These are phyloP conservation scores for Melanomma pulvis-pyrius DNA, from an alignment of 495 filamentous ascomycete genomes.

Conservation along the genomic window DNA sequence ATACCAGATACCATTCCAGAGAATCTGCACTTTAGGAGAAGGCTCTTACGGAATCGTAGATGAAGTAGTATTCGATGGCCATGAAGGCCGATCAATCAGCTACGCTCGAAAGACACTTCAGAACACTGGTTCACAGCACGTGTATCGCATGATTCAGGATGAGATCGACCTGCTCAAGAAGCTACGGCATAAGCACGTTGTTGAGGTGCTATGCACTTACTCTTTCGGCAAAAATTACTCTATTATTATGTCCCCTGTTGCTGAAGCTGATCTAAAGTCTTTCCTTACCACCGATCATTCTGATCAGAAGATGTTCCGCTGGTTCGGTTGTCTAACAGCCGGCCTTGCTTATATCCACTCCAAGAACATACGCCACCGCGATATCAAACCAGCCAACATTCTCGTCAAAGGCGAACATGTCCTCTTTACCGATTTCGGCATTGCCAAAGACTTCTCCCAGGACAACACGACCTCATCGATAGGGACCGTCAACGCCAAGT, in stretches of 20 bases:
- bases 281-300: slow-evolving; percentile 11
- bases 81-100: neutral
- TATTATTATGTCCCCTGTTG: slow-evolving; percentile 44
- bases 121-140: slow-evolving; percentile 1
- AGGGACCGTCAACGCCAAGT: slow-evolving; percentile 29
- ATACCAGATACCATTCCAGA: slow-evolving; percentile 1
- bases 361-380: slow-evolving; percentile 45
- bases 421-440: slow-evolving; percentile 51
- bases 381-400: slow-evolving; percentile 54
- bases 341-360: slow-evolving; percentile 48
- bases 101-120: slow-evolving; percentile 11
- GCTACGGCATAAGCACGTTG: slow-evolving; percentile 33
- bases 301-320: slow-evolving; percentile 40
- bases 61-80: neutral
- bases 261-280: slow-evolving; percentile 40
- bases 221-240: slow-evolving; percentile 43
- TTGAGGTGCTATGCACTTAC: slow-evolving; percentile 42
- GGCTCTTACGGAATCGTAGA: slow-evolving; percentile 35
- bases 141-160: slow-evolving; percentile 8
- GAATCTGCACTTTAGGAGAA: neutral
- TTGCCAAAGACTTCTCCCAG: slow-evolving; percentile 42
- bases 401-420: slow-evolving; percentile 44
- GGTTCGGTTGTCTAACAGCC: slow-evolving; percentile 48
- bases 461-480: slow-evolving; percentile 36
- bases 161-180: slow-evolving; percentile 35